Conservation (phyloP, 2,329 filamentous ascomycete genomes). For the Penicillium sp. region DNA sequence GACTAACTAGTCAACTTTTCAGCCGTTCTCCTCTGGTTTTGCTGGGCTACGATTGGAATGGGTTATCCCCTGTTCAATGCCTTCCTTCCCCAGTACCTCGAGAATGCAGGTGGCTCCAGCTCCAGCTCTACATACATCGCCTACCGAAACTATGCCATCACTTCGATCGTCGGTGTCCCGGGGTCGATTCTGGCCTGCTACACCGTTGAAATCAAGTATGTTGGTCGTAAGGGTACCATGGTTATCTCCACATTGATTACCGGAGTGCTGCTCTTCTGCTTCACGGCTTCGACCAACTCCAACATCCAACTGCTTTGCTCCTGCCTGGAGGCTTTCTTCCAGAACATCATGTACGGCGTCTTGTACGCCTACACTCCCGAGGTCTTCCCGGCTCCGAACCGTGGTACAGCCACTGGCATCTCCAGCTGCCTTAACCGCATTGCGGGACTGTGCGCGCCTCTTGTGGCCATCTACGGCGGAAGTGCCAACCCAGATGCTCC, state of each 20-base stretch:
- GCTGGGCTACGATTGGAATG: conserved; percentile 75
- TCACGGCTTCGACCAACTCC: conserved; percentile 43
- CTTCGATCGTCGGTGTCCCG: conserved; percentile 65
- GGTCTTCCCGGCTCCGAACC: conserved; percentile 48
- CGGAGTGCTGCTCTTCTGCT: conserved; percentile 48
- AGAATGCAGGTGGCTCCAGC: too few species aligned
- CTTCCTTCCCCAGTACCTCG: conserved; percentile 75
- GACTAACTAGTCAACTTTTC: too few species aligned
- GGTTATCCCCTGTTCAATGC: conserved; percentile 82
- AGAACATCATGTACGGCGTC: conserved; percentile 50
- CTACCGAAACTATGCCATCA: conserved; percentile 77
- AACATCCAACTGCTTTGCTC: conserved; percentile 45
- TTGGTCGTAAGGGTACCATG: conserved; percentile 52
- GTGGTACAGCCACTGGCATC: conserved; percentile 48
- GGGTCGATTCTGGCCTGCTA: conserved; percentile 66
- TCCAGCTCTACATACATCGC: conserved; percentile 38
- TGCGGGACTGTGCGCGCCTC: conserved; percentile 37
- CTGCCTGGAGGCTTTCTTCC: conserved; percentile 50
- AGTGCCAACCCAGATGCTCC: conserved; percentile 34
- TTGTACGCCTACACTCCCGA: conserved; percentile 53
- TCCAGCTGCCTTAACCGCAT: conserved; percentile 40
- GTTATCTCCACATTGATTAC: conserved; percentile 45
- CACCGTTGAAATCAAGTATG: conserved; percentile 60
- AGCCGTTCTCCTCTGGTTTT: conserved; percentile 60
- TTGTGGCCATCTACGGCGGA: conserved; percentile 39